Evolutionary conservation across 23 red algal genomes (phyloP).

Genomic region (Cyanidiococcus yangmingshanensis): DNA sequence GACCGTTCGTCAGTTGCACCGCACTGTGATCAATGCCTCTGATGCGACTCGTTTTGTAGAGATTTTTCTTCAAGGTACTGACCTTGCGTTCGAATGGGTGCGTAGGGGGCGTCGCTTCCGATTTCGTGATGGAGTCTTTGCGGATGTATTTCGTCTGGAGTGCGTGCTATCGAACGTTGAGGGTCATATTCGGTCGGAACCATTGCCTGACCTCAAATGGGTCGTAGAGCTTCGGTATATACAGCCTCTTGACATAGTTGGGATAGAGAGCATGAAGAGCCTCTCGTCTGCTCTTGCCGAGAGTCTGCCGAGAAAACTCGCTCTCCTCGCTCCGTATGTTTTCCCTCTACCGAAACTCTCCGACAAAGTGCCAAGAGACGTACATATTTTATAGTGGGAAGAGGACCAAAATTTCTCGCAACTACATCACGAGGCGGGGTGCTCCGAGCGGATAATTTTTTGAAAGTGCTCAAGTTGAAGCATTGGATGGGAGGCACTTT

Average conservation of each 20-base stretch:
- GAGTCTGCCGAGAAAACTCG: not conserved
- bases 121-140: not conserved
- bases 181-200: not conserved
- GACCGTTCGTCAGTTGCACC: not conserved
- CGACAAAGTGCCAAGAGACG: no score
- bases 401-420: no score
- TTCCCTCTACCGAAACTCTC: no score
- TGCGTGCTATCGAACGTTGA: not conserved
- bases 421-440: no score
- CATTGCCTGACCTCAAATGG: not conserved
- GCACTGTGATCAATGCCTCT: not conserved
- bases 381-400: no score
- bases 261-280: not conserved
- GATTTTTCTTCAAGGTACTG: not conserved
- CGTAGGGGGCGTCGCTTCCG: not conserved
- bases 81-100: not conserved
- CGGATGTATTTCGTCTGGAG: not conserved
- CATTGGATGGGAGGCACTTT: no score
- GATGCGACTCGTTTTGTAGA: not conserved
- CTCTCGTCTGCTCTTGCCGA: not conserved
- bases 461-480: no score
- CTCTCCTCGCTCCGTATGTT: not conserved
- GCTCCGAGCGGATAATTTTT: no score
- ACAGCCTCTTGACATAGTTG: not conserved
- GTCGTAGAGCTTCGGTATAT: not conserved